A percentile compares a stretch with the other conserved stretches of the same genome.
These are phyloP conservation scores for Capsicum rhomboideum DNA, from an alignment of 257 asterid species.

Conservation along the genomic window DNA sequence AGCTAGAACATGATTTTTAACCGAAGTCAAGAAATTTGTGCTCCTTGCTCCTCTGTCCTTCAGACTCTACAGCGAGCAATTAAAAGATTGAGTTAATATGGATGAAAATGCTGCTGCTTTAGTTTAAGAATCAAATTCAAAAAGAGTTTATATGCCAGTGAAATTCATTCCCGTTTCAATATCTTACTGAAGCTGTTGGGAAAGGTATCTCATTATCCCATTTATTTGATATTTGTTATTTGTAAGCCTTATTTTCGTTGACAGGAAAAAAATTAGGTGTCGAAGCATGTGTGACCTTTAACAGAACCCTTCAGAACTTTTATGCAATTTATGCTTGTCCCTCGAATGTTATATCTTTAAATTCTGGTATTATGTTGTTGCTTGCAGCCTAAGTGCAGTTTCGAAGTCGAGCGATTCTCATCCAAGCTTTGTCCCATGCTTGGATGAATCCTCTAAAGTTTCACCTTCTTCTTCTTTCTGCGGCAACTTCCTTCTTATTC, in stretches of 20 bases:
- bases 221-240: neutral
- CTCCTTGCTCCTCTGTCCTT: neutral
- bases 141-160: neutral
- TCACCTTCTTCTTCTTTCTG: neutral
- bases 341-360: neutral
- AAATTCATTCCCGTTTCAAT: neutral
- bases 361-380: neutral
- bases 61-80: neutral
- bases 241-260: neutral
- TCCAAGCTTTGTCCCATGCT: neutral
- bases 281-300: neutral
- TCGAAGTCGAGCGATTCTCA: neutral
- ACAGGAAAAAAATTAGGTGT: neutral
- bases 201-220: neutral
- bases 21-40: neutral
- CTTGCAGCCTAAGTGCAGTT: constrained; percentile 2
- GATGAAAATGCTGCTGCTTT: neutral
- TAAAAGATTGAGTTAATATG: neutral
- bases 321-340: neutral
- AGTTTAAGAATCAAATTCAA: neutral
- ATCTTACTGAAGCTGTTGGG: neutral
- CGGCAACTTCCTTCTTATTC: neutral
- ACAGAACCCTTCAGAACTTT: neutral
- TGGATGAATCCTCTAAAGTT: neutral
- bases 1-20: neutral